phyloP scores from a whole-genome alignment of 75 land plant species.

The Sequoiadendron giganteum region DNA sequence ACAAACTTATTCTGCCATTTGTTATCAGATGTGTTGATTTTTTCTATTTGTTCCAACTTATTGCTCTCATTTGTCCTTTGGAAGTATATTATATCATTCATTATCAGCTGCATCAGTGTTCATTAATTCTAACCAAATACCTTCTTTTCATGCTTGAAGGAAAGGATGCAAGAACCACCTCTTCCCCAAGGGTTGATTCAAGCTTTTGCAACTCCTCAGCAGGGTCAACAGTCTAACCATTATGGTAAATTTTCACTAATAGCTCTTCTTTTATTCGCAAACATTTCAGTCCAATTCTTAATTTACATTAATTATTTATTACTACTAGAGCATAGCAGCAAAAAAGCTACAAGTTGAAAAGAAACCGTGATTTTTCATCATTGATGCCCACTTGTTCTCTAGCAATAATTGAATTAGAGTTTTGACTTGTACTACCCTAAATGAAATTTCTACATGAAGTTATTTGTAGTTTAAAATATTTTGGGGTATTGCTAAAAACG shows the following conservation, averaged over 20 bases:
- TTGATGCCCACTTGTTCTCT: no score
- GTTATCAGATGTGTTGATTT: not conserved
- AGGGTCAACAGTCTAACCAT: conserved; percentile 10
- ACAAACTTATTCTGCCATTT: not conserved
- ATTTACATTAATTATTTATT: not conserved
- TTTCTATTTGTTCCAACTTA: not conserved
- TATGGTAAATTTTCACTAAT: not conserved
- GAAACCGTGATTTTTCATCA: not conserved
- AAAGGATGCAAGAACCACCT: conserved; percentile 28
- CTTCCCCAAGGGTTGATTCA: conserved; percentile 15
- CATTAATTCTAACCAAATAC: not conserved
- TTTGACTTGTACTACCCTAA: no score
- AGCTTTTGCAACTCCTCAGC: conserved; percentile 15
- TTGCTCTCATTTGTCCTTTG: not conserved
- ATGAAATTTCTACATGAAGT: no score
- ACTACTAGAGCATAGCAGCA: not conserved
- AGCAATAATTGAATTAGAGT: no score
- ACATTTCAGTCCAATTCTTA: not conserved
- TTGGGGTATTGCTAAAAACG: no score
- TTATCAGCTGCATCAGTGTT: not conserved
- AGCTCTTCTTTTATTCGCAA: not conserved
- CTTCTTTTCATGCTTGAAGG: conserved; percentile 11
- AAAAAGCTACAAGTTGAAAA: not conserved
- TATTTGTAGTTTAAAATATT: no score
- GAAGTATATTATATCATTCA: not conserved